Evolutionary conservation across 164 flowering plant genomes (phyloP).

Genomic region (Akebia trifoliata): DNA sequence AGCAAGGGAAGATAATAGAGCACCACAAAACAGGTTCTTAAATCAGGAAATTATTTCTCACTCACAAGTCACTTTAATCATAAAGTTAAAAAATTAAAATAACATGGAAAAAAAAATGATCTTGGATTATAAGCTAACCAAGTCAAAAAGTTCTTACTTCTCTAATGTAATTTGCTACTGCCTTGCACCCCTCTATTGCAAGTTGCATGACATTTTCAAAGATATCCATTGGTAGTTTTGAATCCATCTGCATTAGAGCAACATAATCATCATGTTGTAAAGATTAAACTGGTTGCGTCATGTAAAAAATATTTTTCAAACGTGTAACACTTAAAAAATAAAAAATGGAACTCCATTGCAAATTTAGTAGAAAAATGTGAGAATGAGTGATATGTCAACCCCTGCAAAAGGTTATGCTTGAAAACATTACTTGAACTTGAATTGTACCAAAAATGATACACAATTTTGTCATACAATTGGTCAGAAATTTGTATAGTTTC

Average conservation of each 20-base stretch:
- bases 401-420: no score
- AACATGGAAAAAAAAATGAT: background rate
- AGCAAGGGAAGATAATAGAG: background rate
- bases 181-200: constrained; percentile 93
- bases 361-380: no score
- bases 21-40: background rate
- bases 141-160: constrained; percentile 41
- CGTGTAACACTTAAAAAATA: no score
- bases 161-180: constrained; percentile 68
- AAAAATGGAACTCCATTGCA: no score
- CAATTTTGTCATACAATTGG: no score
- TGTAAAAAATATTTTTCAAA: background rate
- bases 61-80: background rate
- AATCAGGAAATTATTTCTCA: background rate
- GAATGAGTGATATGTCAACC: no score
- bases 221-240: constrained; percentile 69
- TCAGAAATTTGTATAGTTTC: no score
- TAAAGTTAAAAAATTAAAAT: background rate
- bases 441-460: no score
- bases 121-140: background rate
- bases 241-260: constrained; percentile 68
- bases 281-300: background rate
- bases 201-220: constrained; percentile 88
- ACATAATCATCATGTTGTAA: background rate
- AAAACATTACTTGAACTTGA: no score